phyloP scores from a whole-genome alignment of 2,329 filamentous ascomycete genomes.

The Phoma sp. region DNA sequence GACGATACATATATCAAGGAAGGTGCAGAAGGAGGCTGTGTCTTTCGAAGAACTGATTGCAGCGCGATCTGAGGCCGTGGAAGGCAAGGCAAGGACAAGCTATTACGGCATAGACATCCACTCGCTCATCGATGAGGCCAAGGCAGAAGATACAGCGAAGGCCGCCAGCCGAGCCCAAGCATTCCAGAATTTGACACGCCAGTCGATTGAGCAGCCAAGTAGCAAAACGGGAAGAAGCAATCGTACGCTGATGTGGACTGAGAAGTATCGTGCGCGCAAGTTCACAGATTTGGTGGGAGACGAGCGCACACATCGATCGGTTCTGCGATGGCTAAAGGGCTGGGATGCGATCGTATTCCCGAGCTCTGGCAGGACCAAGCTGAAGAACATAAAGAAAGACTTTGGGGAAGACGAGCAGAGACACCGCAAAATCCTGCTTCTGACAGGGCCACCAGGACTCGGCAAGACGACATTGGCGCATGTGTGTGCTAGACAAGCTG shows the following conservation, averaged over 20 bases:
- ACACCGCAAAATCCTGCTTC: constrained; percentile 85
- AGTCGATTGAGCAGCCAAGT: constrained; percentile 48
- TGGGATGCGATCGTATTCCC: constrained; percentile 97
- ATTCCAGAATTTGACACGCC: constrained; percentile 36
- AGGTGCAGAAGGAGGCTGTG: constrained; percentile 54
- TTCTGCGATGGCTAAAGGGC: constrained; percentile 89
- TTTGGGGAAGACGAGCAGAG: constrained; percentile 71
- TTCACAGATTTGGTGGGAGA: constrained; percentile 96
- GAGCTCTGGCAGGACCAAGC: constrained; percentile 67
- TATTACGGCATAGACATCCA: constrained; percentile 97
- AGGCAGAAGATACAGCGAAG: constrained; percentile 61
- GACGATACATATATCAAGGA: constrained; percentile 62
- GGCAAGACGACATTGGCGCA: constrained; percentile 97
- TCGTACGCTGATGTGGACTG: constrained; percentile 80
- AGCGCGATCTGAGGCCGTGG: constrained; percentile 66
- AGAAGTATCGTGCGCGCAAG: constrained; percentile 91
- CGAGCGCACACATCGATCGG: constrained; percentile 87
- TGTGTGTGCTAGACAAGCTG: constrained; percentile 92
- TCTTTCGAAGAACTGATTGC: constrained; percentile 73
- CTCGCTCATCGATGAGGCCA: constrained; percentile 74
- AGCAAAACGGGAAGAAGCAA: constrained; percentile 36
- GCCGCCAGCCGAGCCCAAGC: constrained; percentile 31
- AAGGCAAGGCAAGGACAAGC: constrained; percentile 72
- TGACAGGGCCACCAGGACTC: constrained; percentile 89
- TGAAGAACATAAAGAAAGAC: constrained; percentile 52